Conservation (phyloP, 176 grass and related monocot genomes). For the Sorghum bicolor region DNA sequence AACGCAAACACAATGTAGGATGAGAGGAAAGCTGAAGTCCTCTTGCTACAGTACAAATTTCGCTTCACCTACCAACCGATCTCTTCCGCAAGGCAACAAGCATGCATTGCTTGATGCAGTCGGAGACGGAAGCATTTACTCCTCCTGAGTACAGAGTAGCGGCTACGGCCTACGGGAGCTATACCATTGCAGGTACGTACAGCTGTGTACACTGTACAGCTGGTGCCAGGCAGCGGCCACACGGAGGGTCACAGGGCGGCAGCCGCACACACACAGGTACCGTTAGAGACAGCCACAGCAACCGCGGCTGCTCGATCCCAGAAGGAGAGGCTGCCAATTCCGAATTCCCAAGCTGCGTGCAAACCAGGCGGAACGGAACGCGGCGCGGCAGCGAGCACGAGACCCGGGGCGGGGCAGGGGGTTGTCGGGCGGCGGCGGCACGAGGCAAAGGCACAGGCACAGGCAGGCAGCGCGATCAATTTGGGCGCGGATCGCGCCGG, state of each 20-base stretch:
- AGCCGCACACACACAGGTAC: not conserved
- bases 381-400: not conserved
- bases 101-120: not conserved
- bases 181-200: not conserved
- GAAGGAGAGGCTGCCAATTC: not conserved
- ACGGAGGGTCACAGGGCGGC: conserved; percentile 14
- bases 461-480: not conserved
- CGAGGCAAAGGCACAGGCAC: not conserved
- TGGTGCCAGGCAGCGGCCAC: conserved; percentile 24
- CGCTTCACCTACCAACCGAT: not conserved
- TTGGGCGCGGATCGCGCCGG: not conserved
- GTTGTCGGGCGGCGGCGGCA: not conserved
- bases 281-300: not conserved
- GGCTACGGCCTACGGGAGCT: too few species aligned
- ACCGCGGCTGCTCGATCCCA: not conserved
- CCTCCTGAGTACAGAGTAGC: not conserved
- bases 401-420: not conserved
- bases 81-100: not conserved
- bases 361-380: not conserved
- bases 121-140: not conserved
- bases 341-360: not conserved
- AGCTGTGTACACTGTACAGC: not conserved
- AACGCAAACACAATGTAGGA: not conserved
- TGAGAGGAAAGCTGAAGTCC: not conserved
- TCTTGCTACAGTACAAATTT: not conserved